Conservation (phyloP, 2,329 filamentous ascomycete species). For the Simplicillium aogashimaense region DNA sequence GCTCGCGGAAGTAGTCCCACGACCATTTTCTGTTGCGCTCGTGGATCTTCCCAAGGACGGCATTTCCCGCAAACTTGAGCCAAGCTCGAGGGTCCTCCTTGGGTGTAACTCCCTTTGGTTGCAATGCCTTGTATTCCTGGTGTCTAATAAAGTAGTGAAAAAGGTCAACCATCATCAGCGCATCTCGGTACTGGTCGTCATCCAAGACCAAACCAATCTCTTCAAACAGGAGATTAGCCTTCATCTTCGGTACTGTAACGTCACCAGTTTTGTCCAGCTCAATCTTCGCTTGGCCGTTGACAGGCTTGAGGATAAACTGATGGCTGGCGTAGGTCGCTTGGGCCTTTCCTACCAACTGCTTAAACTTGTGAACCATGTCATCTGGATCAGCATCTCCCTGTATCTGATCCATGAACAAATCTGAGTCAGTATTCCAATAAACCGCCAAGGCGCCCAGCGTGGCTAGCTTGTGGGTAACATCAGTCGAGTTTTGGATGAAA, state of each 20-base stretch:
- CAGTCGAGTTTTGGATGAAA: constrained; percentile 81
- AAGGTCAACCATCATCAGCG: constrained; percentile 93
- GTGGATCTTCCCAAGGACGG: constrained; percentile 87
- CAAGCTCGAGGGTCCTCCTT: constrained; percentile 90
- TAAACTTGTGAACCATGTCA: constrained; percentile 69
- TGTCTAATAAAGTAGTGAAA: constrained; percentile 98
- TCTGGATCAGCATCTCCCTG: constrained; percentile 58
- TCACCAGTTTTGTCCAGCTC: constrained; percentile 91
- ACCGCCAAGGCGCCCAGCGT: constrained; percentile 82
- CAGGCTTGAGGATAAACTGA: constrained; percentile 92
- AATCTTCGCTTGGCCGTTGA: constrained; percentile 88
- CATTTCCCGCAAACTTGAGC: constrained; percentile 83
- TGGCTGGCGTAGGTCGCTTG: constrained; percentile 52
- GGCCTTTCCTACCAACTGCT: constrained; percentile 66
- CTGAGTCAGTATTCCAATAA: constrained; percentile 96
- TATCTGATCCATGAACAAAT: constrained; percentile 44
- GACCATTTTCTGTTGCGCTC: constrained; percentile 89
- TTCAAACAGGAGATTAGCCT: constrained; percentile 85
- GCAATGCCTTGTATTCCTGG: constrained; percentile 89
- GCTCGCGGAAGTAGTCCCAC: constrained; percentile 90
- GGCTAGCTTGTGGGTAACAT: constrained; percentile 85
- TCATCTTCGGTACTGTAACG: constrained; percentile 70
- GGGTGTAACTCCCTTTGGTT: constrained; percentile 69
- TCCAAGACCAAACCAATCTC: constrained; percentile 97
- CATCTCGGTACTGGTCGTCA: constrained; percentile 94